A percentile compares a stretch with the other conserved stretches of the same genome.
Evolutionary conservation across 495 filamentous ascomycete genomes (phyloP).

Genomic region (Achaetomiella virescens): DNA sequence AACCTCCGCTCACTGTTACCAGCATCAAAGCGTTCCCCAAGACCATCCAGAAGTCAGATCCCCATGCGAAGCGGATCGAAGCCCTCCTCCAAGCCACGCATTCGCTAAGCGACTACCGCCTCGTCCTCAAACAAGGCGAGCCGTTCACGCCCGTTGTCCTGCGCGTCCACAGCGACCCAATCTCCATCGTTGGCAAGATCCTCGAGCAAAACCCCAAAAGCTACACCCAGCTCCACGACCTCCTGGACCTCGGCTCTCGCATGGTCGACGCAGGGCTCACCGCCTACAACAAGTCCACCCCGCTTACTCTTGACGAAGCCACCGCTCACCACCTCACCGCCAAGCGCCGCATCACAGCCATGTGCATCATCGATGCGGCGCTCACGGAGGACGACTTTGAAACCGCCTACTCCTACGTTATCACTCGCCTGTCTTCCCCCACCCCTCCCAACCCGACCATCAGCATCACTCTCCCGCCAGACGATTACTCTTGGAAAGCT

Average conservation of each 20-base stretch:
- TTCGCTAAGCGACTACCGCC: conserved; percentile 75
- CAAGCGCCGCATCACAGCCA: conserved; percentile 69
- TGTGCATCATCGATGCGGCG: conserved; percentile 87
- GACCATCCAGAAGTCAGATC: conserved; percentile 51
- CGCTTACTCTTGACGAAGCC: conserved; percentile 24
- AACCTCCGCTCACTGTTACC: conserved; percentile 8
- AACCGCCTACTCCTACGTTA: conserved; percentile 92
- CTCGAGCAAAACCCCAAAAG: conserved; percentile 80
- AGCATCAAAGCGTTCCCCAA: conserved; percentile 66
- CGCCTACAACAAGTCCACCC: conserved; percentile 18
- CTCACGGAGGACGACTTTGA: conserved; percentile 87
- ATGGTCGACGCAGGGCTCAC: conserved; percentile 66
- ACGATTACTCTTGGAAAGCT: conserved; percentile 88
- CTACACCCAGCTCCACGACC: conserved; percentile 81
- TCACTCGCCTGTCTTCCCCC: conserved; percentile 51
- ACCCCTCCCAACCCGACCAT: neutral
- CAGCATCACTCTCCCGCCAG: conserved; percentile 28
- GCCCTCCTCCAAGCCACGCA: conserved; percentile 83
- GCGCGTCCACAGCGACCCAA: conserved; percentile 76
- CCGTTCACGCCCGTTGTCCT: conserved; percentile 89
- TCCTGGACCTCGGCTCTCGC: conserved; percentile 69
- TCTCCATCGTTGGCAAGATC: conserved; percentile 75
- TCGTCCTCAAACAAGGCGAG: conserved; percentile 84
- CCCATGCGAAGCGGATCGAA: conserved; percentile 49
- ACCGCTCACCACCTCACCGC: conserved; percentile 29